Evolutionary conservation across 306 rosid genomes (phyloP).

Genomic region (Adenanthera pavonina): DNA sequence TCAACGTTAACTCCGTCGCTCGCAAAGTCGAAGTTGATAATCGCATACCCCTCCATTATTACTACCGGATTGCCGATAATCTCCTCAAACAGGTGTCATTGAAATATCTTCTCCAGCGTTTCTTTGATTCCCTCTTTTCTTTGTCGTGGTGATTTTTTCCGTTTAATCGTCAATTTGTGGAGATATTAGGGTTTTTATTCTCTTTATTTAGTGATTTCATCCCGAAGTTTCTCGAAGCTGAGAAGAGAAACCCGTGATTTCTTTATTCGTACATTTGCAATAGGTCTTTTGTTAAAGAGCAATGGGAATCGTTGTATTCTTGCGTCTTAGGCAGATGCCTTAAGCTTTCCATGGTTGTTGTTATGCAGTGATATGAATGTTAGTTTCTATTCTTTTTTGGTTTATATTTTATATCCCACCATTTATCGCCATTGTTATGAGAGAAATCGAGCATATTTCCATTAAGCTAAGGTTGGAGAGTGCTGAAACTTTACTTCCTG

Average conservation of each 20-base stretch:
- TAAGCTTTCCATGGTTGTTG: neutral
- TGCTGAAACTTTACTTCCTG: neutral
- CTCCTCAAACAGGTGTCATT: slow-evolving; percentile 83
- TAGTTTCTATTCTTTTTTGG: neutral
- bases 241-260: slow-evolving; percentile 12
- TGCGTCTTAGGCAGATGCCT: neutral
- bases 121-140: neutral
- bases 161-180: slow-evolving; percentile 5
- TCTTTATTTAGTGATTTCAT: slow-evolving; percentile 7
- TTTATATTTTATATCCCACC: neutral
- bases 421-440: neutral
- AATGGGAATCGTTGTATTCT: neutral
- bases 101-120: neutral
- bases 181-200: slow-evolving; percentile 44
- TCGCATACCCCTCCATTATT: slow-evolving; percentile 80
- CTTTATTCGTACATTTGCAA: slow-evolving; percentile 1
- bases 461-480: neutral
- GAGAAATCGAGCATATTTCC: neutral
- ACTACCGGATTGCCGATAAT: slow-evolving; percentile 90
- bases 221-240: slow-evolving; percentile 5
- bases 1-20: slow-evolving; percentile 70
- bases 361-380: neutral
- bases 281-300: neutral
- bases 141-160: neutral
- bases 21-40: slow-evolving; percentile 79